Conservation (phyloP, 169 alveolate genomes). For the Theileria sp. region DNA sequence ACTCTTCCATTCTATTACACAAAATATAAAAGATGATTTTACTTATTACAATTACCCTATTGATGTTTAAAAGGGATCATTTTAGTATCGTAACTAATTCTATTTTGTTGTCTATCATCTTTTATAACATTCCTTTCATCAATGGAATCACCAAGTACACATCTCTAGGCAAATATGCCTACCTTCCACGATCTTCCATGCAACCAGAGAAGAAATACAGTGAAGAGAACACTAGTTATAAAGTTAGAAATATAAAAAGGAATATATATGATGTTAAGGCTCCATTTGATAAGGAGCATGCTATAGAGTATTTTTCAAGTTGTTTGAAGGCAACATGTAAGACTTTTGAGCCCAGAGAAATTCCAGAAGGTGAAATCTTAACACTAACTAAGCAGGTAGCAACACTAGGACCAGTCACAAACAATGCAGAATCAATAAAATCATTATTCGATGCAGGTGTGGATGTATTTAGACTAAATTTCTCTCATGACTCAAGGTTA, state of each 20-base stretch:
- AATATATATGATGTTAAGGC: constrained; percentile 56
- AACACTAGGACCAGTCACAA: constrained; percentile 80
- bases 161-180: constrained; percentile 9
- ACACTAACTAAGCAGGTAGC: constrained; percentile 77
- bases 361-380: constrained; percentile 37
- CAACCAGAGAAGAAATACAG: constrained; percentile 61
- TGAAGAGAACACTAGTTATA: constrained; percentile 53
- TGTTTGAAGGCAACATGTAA: constrained; percentile 33
- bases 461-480: constrained; percentile 77
- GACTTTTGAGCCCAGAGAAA: constrained; percentile 52
- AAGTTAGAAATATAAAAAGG: constrained; percentile 43
- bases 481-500: constrained; percentile 75
- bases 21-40: constrained; percentile 7
- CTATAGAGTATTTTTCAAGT: constrained; percentile 46
- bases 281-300: constrained; percentile 52
- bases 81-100: background rate
- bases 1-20: background rate
- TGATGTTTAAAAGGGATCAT: background rate
- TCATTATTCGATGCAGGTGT: constrained; percentile 75
- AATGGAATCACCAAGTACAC: background rate
- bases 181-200: constrained; percentile 40
- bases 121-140: background rate
- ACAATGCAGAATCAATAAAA: constrained; percentile 59
- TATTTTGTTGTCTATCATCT: background rate
- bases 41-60: background rate